Percentiles rank a stretch among this genome's conserved stretches.
Evolutionary conservation across 495 filamentous ascomycete species (phyloP).

Genomic region (Penicillium manginii): DNA sequence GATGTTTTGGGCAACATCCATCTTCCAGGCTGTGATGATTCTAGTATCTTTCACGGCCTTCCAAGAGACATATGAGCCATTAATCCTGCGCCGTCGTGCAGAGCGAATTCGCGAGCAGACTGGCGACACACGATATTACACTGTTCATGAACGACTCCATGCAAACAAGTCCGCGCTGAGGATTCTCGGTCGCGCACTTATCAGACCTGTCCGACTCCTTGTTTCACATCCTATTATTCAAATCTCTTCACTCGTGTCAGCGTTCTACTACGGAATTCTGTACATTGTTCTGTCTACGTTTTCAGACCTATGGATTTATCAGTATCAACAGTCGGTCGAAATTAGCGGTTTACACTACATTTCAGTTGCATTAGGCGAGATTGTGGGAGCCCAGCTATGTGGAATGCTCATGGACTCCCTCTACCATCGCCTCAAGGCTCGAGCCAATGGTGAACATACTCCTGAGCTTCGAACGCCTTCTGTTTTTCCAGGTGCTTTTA

Average conservation of each 20-base stretch:
- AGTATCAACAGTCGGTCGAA: slow-evolving; percentile 55
- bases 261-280: slow-evolving; percentile 66
- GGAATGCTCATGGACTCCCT: slow-evolving; percentile 58
- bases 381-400: slow-evolving; percentile 57
- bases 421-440: slow-evolving; percentile 56
- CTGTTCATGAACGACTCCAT: slow-evolving; percentile 11
- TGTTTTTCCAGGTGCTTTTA: slow-evolving; percentile 10
- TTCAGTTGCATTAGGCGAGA: slow-evolving; percentile 62
- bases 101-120: slow-evolving; percentile 57
- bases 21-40: slow-evolving; percentile 29
- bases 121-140: slow-evolving; percentile 47
- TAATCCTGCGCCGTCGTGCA: slow-evolving; percentile 57
- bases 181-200: slow-evolving; percentile 38
- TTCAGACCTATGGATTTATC: slow-evolving; percentile 54
- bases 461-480: slow-evolving; percentile 14
- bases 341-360: slow-evolving; percentile 66
- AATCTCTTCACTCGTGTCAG: slow-evolving; percentile 55
- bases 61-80: slow-evolving; percentile 63
- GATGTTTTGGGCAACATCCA: slow-evolving; percentile 51
- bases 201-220: slow-evolving; percentile 51
- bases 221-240: slow-evolving; percentile 57
- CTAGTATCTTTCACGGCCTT: slow-evolving; percentile 34
- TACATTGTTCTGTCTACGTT: slow-evolving; percentile 69
- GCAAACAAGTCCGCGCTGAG: slow-evolving; percentile 12
- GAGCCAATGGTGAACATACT: slow-evolving; percentile 18